Conservation (phyloP, 768 basidiomycete genomes). For the Dentipellis sp. region DNA sequence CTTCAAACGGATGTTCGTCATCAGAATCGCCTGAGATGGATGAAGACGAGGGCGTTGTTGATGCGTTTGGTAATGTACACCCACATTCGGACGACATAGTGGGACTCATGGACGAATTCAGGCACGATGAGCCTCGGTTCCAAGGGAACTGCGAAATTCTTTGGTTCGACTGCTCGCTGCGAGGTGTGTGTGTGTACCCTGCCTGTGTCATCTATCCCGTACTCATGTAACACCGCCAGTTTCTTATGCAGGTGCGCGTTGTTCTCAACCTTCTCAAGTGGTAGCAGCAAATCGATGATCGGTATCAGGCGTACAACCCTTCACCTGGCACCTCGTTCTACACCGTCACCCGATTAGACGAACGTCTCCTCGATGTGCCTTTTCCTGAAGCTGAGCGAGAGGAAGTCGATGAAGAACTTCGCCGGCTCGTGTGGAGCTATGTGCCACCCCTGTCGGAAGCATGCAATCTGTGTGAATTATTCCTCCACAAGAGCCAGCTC, state of each 20-base stretch:
- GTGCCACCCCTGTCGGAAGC: constrained; percentile 56
- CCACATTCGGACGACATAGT: background rate
- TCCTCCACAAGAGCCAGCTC: constrained; percentile 47
- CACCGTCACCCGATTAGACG: constrained; percentile 8
- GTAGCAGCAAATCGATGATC: background rate
- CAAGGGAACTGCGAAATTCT: constrained; percentile 44
- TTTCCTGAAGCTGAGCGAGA: constrained; percentile 13
- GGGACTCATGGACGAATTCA: constrained; percentile 14
- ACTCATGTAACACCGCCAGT: constrained; percentile 24
- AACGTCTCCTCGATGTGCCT: constrained; percentile 9
- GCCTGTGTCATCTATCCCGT: background rate
- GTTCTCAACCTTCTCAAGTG: background rate
- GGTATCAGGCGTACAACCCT: background rate
- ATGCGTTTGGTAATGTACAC: constrained; percentile 35
- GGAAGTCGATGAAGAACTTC: constrained; percentile 19
- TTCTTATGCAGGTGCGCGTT: constrained; percentile 35
- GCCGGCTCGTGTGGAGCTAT: constrained; percentile 33
- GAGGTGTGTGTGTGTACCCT: constrained; percentile 36
- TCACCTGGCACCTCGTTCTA: constrained; percentile 1
- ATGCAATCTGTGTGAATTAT: constrained; percentile 50
- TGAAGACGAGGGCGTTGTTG: constrained; percentile 29
- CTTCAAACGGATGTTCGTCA: background rate
- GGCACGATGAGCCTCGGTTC: constrained; percentile 52
- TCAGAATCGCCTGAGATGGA: background rate
- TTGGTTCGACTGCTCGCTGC: constrained; percentile 57